These are phyloP conservation scores for Tetracladium setigerum DNA, from an alignment of 495 filamentous ascomycete species.

Conservation along the genomic window DNA sequence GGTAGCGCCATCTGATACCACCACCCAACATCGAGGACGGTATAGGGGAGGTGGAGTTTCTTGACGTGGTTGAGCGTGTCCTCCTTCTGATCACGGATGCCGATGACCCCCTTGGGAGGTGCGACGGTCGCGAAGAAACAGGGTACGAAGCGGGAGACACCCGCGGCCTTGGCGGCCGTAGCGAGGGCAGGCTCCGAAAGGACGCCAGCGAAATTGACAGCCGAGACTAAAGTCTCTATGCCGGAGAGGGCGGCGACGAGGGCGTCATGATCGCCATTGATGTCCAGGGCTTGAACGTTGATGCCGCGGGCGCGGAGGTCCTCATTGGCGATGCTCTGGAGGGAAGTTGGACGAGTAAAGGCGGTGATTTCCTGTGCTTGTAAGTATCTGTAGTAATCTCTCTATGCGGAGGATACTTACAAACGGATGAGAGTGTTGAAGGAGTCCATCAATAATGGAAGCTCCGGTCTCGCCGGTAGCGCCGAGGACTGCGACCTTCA, in stretches of 20 bases:
- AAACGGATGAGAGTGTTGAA: constrained; percentile 18
- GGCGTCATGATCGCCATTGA: constrained; percentile 36
- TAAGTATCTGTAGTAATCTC: too few species aligned
- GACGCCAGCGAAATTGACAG: constrained; percentile 40
- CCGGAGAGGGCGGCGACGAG: constrained; percentile 32
- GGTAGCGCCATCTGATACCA: constrained; percentile 51
- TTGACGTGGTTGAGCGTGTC: constrained; percentile 47
- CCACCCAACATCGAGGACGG: constrained; percentile 54
- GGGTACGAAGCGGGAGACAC: constrained; percentile 52
- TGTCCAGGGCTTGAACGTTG: constrained; percentile 37
- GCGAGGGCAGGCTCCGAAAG: too few species aligned
- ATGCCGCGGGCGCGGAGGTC: constrained; percentile 39
- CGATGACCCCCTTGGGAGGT: constrained; percentile 35
- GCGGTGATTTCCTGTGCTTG: constrained; percentile 42
- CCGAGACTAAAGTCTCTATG: constrained; percentile 46
- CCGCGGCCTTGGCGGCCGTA: constrained; percentile 47
- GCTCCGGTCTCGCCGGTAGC: constrained; percentile 28
- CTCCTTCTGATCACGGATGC: constrained; percentile 37
- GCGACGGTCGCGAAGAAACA: constrained; percentile 43
- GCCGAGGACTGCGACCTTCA: constrained; percentile 25
- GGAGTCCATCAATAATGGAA: constrained; percentile 22
- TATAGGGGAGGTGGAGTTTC: constrained; percentile 46
- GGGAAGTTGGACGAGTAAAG: constrained; percentile 40
- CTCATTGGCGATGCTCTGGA: constrained; percentile 36
- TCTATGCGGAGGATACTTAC: too few species aligned